These are phyloP conservation scores for Drechslerella stenobrocha DNA, from an alignment of 2,329 filamentous ascomycete genomes.

Conservation along the genomic window DNA sequence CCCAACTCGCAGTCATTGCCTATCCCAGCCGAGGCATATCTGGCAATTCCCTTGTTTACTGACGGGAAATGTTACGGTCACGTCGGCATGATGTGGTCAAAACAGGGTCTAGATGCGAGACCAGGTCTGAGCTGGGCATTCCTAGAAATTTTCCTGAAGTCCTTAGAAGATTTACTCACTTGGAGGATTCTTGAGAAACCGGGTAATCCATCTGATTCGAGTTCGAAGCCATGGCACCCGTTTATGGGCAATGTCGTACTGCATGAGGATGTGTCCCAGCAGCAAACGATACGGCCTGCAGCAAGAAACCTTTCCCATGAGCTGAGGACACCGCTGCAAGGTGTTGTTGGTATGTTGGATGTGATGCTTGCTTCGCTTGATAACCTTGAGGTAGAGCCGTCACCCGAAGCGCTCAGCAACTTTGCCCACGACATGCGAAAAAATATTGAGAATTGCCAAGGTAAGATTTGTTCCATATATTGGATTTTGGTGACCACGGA, in stretches of 20 bases:
- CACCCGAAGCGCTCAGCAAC: slow-evolving; percentile 56
- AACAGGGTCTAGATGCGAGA: slow-evolving; percentile 63
- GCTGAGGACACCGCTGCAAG: slow-evolving; percentile 73
- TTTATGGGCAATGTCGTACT: slow-evolving; percentile 59
- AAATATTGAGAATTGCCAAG: slow-evolving; percentile 72
- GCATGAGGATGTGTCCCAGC: slow-evolving; percentile 62
- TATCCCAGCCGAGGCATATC: slow-evolving; percentile 67
- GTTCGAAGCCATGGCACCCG: slow-evolving; percentile 51
- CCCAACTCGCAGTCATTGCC: slow-evolving; percentile 62
- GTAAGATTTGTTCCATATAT: slow-evolving; percentile 54
- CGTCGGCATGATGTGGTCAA: slow-evolving; percentile 73
- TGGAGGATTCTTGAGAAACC: slow-evolving; percentile 63
- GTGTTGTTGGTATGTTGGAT: slow-evolving; percentile 74
- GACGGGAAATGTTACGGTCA: slow-evolving; percentile 70
- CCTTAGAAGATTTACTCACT: slow-evolving; percentile 68
- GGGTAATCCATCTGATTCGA: slow-evolving; percentile 51
- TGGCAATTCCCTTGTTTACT: slow-evolving; percentile 68
- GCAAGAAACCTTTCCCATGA: slow-evolving; percentile 74
- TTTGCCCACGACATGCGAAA: slow-evolving; percentile 67
- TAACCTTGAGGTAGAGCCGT: slow-evolving; percentile 29
- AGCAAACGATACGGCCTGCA: slow-evolving; percentile 71
- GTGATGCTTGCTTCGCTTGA: slow-evolving; percentile 69
- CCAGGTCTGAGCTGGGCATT: slow-evolving; percentile 66
- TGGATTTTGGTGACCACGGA: background rate
- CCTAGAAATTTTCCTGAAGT: slow-evolving; percentile 69